Base-by-base conservation (phyloP, 331 rosid genomes). In the Saraca asoca region DNA sequence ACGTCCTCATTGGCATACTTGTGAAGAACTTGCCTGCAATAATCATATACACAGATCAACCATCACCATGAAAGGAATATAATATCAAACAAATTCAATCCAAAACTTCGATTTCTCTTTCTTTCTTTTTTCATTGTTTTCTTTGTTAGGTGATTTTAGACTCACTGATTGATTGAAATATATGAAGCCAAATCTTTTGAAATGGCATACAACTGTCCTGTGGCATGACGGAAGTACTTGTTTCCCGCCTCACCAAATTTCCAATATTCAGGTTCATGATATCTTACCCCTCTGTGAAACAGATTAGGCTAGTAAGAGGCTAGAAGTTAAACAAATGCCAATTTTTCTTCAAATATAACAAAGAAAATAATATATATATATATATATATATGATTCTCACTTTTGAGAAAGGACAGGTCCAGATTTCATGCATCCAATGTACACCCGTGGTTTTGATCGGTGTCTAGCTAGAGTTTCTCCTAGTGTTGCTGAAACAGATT, bases 401-500 rank as follows among this genome's bases (percentile, higher is more conserved):
- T 88, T 90, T 54, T 86, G 99, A 55, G 89, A 58, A 56, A 94
- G 81, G 39, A 94, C 97, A 24, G 97, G 97, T 43, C 99, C 99
- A 48, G 99, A 94, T 88, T 94, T 94, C 99, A 94, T 94, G 95
- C 99, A 90, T 61, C 99, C 96, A 45, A 94, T 86, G 84, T 94
- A 94, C 45, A 88, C 72, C 54, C 87, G 81, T 20, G 65, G 86
- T 75, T 90, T 90, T 24, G 87, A 76, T 73, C 91, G 82, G 76
- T 94, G 97, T 81, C 99, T 79, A 51, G 81, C 88, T 13, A 90
- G 86, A 33, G 99, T 94, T 79, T 88, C 95, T 60, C 99, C 97
- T 55, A 94, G 83, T 53, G 99, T 88, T 50, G 95, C 97, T 94
- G 94, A 51, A 82, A 64, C 52, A 66, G 67, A 74, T 61, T 29